phyloP scores from a whole-genome alignment of 176 grass and related monocot species.

The Alopecurus myosuroides region DNA sequence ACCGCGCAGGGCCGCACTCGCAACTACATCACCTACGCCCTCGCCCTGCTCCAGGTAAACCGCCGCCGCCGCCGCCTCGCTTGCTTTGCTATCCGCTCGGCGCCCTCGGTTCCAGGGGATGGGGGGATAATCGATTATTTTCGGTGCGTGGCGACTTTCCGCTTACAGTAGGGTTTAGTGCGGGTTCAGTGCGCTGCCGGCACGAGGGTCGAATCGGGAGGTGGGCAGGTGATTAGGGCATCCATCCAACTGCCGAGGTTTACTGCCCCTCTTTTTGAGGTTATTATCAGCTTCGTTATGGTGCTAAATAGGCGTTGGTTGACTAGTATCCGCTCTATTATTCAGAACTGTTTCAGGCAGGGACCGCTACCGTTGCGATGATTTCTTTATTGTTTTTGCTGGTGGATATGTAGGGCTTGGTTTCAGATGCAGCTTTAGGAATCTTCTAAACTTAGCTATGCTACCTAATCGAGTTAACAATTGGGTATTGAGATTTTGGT shows the following conservation, averaged over 20 bases:
- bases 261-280: not conserved
- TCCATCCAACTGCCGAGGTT: not conserved
- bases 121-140: not conserved
- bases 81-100: not conserved
- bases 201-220: not conserved
- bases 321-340: not conserved
- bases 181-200: not conserved
- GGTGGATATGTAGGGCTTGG: not conserved
- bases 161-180: slow-evolving; percentile 22
- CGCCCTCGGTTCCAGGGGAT: not conserved
- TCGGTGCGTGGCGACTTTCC: no score
- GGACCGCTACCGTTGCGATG: not conserved
- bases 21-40: slow-evolving; percentile 71
- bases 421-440: not conserved
- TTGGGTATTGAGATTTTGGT: not conserved
- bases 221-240: not conserved
- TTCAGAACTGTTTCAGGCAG: not conserved
- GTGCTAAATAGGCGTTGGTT: not conserved
- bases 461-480: not conserved
- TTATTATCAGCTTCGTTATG: not conserved
- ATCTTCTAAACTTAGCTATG: not conserved
- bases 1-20: slow-evolving; percentile 58
- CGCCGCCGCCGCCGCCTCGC: not conserved
- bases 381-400: not conserved
- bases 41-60: slow-evolving; percentile 49